Evolutionary conservation across 352 stramenopile species (phyloP).

Genomic region (Globisporangium barbulae): DNA sequence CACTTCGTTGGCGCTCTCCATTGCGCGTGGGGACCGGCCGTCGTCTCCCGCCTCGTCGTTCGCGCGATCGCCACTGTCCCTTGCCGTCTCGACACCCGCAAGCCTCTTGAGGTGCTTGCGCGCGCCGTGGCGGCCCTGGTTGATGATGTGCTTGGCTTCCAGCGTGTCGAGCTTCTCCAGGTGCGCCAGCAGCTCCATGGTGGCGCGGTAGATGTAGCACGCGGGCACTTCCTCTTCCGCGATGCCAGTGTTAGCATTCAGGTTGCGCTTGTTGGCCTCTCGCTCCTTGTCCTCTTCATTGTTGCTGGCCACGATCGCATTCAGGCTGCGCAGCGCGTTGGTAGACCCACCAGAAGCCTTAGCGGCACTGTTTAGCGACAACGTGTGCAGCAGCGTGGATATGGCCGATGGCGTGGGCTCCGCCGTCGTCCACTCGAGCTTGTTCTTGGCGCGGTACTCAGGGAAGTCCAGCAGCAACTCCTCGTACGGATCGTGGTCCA

Average conservation of each 20-base stretch:
- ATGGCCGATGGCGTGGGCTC: conserved; percentile 19
- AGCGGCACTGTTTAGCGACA: conserved; percentile 9
- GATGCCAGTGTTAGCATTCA: conserved; percentile 15
- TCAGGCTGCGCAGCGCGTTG: neutral
- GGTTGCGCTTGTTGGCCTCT: neutral
- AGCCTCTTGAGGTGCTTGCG: conserved; percentile 24
- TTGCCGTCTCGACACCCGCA: conserved; percentile 10
- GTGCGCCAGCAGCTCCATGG: conserved; percentile 48
- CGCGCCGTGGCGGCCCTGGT: conserved; percentile 31
- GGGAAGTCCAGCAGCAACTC: conserved; percentile 60
- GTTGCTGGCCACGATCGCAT: neutral
- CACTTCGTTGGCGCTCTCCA: conserved; percentile 13
- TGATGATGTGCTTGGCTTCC: conserved; percentile 48
- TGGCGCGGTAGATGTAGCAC: conserved; percentile 49
- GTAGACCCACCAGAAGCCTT: neutral
- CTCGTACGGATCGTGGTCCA: conserved; percentile 62
- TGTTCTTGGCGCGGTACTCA: conserved; percentile 56
- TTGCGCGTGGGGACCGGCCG: neutral
- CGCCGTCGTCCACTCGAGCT: conserved; percentile 45
- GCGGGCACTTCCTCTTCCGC: conserved; percentile 41
- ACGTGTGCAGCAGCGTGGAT: conserved; percentile 18
- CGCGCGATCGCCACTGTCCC: neutral
- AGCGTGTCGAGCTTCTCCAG: conserved; percentile 39
- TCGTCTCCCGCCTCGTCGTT: neutral
- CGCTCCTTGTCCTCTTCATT: neutral